Percentiles rank a stretch among this genome's conserved stretches.
These are phyloP conservation scores for Pelargonium myrrhifolium DNA, from an alignment of 441 rosid genomes.

Conservation along the genomic window DNA sequence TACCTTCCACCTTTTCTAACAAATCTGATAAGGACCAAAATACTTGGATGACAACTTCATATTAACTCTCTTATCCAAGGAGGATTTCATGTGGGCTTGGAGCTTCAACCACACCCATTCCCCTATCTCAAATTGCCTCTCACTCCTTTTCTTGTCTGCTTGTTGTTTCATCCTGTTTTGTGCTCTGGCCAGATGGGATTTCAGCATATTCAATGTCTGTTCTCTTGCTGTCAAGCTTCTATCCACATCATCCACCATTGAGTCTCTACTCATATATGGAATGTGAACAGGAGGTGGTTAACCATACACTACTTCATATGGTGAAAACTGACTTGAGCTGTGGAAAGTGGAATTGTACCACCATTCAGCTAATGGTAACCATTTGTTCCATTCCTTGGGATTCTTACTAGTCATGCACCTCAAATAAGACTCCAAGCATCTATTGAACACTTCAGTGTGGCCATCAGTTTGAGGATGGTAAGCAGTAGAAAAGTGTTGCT, in stretches of 20 bases:
- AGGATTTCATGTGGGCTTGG: background rate
- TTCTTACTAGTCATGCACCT: background rate
- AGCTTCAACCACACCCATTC: background rate
- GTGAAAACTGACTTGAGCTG: background rate
- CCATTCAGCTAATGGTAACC: background rate
- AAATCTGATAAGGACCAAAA: background rate
- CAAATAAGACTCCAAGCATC: background rate
- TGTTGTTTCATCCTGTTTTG: background rate
- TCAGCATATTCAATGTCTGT: background rate
- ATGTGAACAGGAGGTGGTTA: background rate
- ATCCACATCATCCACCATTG: background rate
- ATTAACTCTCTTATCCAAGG: background rate
- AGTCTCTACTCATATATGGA: background rate
- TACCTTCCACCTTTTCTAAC: background rate
- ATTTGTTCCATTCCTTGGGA: background rate
- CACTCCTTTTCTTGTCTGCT: background rate
- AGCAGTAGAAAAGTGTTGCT: background rate
- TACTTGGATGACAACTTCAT: background rate
- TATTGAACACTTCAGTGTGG: background rate
- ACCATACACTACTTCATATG: background rate
- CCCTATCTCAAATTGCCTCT: background rate
- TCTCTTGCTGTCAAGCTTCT: background rate
- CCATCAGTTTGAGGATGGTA: slow-evolving; percentile 3
- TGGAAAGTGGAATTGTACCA: background rate
- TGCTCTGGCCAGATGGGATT: background rate